Conservation (phyloP, 768 basidiomycete genomes). For the Pleurotus citrinopileatus region DNA sequence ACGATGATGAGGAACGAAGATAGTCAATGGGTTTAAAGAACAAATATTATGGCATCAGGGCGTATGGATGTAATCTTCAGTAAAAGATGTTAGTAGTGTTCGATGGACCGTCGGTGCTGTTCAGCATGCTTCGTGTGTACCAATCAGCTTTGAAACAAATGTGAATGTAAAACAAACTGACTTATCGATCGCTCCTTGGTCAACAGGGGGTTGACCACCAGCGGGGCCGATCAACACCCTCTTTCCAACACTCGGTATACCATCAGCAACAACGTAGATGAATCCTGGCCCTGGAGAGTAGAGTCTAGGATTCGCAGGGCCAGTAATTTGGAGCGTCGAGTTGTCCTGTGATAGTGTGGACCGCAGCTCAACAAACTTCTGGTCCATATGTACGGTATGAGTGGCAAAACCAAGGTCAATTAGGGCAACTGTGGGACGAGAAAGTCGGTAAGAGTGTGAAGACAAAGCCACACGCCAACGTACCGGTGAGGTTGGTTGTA, state of each 20-base stretch:
- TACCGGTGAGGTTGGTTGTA: conserved; percentile 25
- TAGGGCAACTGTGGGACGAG: conserved; percentile 29
- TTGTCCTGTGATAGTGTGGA: conserved; percentile 28
- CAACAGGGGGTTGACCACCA: conserved; percentile 33
- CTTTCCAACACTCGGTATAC: conserved; percentile 27
- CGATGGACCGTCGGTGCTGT: background rate
- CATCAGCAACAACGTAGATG: conserved; percentile 31
- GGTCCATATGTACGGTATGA: conserved; percentile 39
- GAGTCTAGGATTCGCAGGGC: conserved; percentile 32
- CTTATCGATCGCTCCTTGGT: conserved; percentile 10
- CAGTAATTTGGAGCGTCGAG: conserved; percentile 29
- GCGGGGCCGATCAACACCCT: conserved; percentile 32
- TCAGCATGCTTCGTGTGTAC: background rate
- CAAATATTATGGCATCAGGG: no score
- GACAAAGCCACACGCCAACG: background rate
- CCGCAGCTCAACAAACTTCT: conserved; percentile 33
- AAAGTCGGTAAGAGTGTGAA: background rate
- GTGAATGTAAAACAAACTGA: background rate
- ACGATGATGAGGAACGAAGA: no score
- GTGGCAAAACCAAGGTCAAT: conserved; percentile 42
- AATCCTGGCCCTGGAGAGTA: conserved; percentile 39
- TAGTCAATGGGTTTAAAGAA: no score
- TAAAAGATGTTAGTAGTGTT: background rate
- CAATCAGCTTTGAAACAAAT: background rate
- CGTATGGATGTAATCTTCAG: background rate